These are phyloP conservation scores for Saccharomycopsis synnaedendra DNA, from an alignment of 805 yeast species.

Conservation along the genomic window DNA sequence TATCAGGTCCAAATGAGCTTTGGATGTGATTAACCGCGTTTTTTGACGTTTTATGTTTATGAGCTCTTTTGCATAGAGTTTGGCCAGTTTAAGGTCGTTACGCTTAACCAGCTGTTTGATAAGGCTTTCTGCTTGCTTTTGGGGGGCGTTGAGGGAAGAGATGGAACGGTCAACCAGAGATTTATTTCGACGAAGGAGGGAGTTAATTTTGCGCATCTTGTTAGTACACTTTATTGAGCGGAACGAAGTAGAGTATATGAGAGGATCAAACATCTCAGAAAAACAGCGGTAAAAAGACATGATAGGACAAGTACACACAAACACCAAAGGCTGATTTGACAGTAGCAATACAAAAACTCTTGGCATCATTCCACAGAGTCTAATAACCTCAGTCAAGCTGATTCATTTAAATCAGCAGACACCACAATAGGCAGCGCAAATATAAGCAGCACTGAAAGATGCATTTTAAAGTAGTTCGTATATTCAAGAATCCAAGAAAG, in stretches of 20 bases:
- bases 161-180: conserved; percentile 64
- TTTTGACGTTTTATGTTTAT: conserved; percentile 64
- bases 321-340: no score
- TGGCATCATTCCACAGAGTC: no score
- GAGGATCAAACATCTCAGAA: neutral
- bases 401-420: no score
- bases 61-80: conserved; percentile 72
- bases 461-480: no score
- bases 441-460: no score
- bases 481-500: no score
- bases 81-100: conserved; percentile 65
- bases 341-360: no score
- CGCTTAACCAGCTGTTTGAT: conserved; percentile 68
- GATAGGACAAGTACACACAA: neutral
- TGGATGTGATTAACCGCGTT: conserved; percentile 62
- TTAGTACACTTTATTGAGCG: neutral
- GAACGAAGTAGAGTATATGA: neutral
- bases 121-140: conserved; percentile 65
- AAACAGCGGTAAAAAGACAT: neutral
- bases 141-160: conserved; percentile 51
- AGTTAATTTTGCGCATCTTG: conserved; percentile 62
- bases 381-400: no score
- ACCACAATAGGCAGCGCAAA: no score
- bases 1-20: conserved; percentile 77
- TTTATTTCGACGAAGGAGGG: conserved; percentile 70